phyloP scores from a whole-genome alignment of 208 protist genomes.

The Porcisia hertigi region DNA sequence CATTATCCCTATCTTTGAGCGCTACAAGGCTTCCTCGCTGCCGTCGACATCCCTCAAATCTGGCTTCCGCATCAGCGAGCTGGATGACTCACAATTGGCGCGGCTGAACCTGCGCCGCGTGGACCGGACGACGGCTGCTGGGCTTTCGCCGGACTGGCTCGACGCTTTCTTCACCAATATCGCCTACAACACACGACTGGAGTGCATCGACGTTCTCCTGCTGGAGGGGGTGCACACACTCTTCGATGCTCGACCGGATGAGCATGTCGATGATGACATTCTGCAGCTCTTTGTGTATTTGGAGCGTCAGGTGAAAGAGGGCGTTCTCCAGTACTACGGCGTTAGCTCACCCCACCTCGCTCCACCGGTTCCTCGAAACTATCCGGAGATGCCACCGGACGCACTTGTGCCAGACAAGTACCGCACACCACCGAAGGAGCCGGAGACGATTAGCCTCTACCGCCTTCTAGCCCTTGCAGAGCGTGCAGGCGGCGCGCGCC shows the following conservation, averaged over 20 bases:
- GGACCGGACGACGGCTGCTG: slow-evolving; percentile 53
- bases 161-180: slow-evolving; percentile 90
- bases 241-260: slow-evolving; percentile 73
- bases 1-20: slow-evolving; percentile 86
- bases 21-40: slow-evolving; percentile 84
- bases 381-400: slow-evolving; percentile 72
- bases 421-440: slow-evolving; percentile 46
- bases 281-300: slow-evolving; percentile 83
- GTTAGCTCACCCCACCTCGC: slow-evolving; percentile 78
- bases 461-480: slow-evolving; percentile 68
- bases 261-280: slow-evolving; percentile 80
- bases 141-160: slow-evolving; percentile 84
- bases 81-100: slow-evolving; percentile 73
- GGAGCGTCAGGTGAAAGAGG: slow-evolving; percentile 75
- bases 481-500: slow-evolving; percentile 56
- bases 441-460: slow-evolving; percentile 73
- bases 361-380: slow-evolving; percentile 69
- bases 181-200: slow-evolving; percentile 81
- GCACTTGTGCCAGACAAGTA: slow-evolving; percentile 81
- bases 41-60: slow-evolving; percentile 84
- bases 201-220: slow-evolving; percentile 81
- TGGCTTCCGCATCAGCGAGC: slow-evolving; percentile 81
- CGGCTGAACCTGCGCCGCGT: slow-evolving; percentile 78
- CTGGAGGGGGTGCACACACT: slow-evolving; percentile 85
- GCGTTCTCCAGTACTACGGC: slow-evolving; percentile 87